Evolutionary conservation across 2,329 filamentous ascomycete species (phyloP), one percentile per base, ranked within the genome.

Genomic region (Alternaria viburni): DNA sequence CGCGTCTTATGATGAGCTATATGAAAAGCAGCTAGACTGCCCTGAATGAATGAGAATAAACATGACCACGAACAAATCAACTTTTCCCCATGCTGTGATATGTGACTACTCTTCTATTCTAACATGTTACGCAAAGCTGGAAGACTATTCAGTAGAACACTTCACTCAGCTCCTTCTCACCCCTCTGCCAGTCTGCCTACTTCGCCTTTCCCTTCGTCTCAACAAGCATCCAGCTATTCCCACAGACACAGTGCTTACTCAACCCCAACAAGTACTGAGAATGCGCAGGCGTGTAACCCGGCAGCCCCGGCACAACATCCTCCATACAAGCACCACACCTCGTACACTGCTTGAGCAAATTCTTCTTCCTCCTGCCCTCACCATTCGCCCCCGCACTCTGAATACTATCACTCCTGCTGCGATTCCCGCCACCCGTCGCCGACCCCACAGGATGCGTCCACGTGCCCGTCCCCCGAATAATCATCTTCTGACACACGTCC

Each of bases 401-500:
- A 10, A 65, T 62, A 43, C 70, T 75, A 63, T 76, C 74, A 15
- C 76, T 76, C 49, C 49, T 52, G 3, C 26, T 28, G 19, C 72
- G 30, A 12, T 64, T 59, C 10, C 65, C 44, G 6, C 32, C 62
- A 49, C 54, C 65, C 54, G 57, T 50, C 59, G 57, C 41, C 26
- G 32, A 15, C 41, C 32, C 32, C 0, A 57, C 55, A 17, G 73
- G 72, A 67, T 79, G 74, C 8, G 56, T 52, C 59, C 76, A 72
- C 9, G 68, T 68, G 8, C 75, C 74, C 2, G 62, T 36, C 0
- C 77, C 77, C 0, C 77, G 59, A 9, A 84, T 73, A n/a, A 79
- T 79, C 55, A 80, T 79, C 80, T 86, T 89, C 74, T 85, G 84
- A 36, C 88, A 79, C 26, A 87, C 83, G 72, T 89, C 88, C 9